Conservation (phyloP, 257 asterid genomes). For the Cordia subcordata region DNA sequence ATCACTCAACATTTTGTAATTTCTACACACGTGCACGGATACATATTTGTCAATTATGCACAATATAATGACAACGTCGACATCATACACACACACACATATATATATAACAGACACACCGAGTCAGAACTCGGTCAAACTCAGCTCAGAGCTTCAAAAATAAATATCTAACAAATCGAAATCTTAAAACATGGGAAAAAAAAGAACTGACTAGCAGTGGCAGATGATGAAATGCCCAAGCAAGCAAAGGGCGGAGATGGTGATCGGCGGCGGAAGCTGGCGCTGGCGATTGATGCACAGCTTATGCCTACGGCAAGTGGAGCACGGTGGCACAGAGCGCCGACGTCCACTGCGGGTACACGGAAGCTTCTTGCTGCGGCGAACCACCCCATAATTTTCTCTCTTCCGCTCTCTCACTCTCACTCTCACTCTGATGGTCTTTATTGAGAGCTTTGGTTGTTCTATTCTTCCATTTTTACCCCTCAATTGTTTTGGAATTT, state of each 20-base stretch:
- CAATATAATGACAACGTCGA: background rate
- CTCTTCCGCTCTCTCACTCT: background rate
- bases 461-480: background rate
- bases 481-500: background rate
- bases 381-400: slow-evolving; percentile 57
- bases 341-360: slow-evolving; percentile 58
- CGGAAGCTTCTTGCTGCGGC: slow-evolving; percentile 71
- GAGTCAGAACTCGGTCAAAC: background rate
- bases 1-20: too few relatives aligned
- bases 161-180: background rate
- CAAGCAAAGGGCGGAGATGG: slow-evolving; percentile 64
- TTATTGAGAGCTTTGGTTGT: background rate
- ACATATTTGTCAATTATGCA: background rate
- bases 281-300: slow-evolving; percentile 56
- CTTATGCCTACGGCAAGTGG: slow-evolving; percentile 50
- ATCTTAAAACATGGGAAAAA: background rate
- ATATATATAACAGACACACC: background rate
- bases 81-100: background rate
- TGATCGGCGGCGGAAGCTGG: slow-evolving; percentile 37
- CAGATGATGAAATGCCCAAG: slow-evolving; percentile 45
- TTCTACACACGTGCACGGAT: too few relatives aligned
- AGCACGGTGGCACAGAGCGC: slow-evolving; percentile 41
- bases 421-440: background rate
- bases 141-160: background rate
- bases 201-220: slow-evolving; percentile 29